Base-by-base conservation (phyloP, 2,329 filamentous ascomycete genomes). In the Trichoderma semiorbis region DNA sequence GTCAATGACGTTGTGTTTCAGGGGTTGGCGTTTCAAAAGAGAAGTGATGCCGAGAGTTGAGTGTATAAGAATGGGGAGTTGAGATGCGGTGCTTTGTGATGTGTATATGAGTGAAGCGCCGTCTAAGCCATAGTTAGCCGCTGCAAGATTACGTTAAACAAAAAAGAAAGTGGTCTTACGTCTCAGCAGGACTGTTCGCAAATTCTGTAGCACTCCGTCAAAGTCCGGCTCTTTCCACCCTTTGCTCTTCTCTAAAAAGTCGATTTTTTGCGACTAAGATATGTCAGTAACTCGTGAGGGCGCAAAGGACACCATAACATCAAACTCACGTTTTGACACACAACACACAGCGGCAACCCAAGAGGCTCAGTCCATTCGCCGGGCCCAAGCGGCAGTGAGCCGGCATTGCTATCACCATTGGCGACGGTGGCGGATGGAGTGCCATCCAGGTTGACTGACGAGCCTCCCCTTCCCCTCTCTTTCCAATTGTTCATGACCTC, bases 181-280 rank as follows among this genome's bases (percentile, higher is more conserved):
- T 85, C 95, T 95, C 74, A 99, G 85, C 55, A 99, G 84, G 50
- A 97, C 90, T 0, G 96, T 98, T 75, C 96, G 90, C 78, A 99
- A 84, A 80, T 95, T 97, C 79, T 99, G 96, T 72, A 98, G 87
- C 57, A 99, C 93, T 75, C 96, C 95, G 80, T 99, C 96, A 78
- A 99, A 99, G 77, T 97, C 92, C 75, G 97, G 94, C 81, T 99
- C 96, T 81, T 94, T 95, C 94, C 95, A 99, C 16, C 92, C 90
- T 72, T 95, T 91, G 65, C 94, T 95, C 80, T 93, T 94, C 82
- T 98, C 96, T 72, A 99, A 82, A 50, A 90, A 88, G 78, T 98
- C 95, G 80, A 98, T 97, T 80, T 93, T 94, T 81, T 97, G 93
- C 16, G 94, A 89, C 91, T 94, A 75, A 3, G 66, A 72, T 78